These are phyloP conservation scores for Thalassiosira profunda DNA, from an alignment of 108 stramenopile genomes.

Conservation along the genomic window DNA sequence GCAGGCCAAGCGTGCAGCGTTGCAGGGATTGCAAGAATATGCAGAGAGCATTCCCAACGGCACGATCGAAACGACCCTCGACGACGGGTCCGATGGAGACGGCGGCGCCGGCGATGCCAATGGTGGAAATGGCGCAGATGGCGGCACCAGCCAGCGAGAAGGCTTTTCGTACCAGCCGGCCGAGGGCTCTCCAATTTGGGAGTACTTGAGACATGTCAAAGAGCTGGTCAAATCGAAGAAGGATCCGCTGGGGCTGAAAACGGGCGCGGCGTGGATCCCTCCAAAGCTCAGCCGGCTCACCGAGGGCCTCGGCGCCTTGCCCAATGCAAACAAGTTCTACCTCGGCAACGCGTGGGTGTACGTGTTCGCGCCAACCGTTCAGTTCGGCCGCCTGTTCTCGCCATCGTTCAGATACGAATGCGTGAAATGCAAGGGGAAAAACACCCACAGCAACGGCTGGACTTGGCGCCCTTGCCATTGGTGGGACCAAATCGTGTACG, in stretches of 20 bases:
- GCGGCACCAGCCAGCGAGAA: background rate
- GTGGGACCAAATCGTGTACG: background rate
- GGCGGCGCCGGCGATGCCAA: background rate
- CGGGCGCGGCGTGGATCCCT: background rate
- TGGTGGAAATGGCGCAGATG: background rate
- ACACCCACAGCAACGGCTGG: background rate
- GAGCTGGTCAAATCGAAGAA: background rate
- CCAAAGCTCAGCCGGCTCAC: background rate
- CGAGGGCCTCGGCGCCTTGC: background rate
- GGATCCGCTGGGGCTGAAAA: background rate
- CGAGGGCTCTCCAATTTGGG: background rate
- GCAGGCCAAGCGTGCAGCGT: too few species aligned
- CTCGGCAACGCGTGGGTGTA: background rate
- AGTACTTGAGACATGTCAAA: background rate
- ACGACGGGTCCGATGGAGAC: too few species aligned
- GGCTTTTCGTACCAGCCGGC: background rate
- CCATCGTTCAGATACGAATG: too few species aligned
- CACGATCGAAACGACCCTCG: too few species aligned
- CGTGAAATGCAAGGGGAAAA: background rate
- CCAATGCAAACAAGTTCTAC: background rate
- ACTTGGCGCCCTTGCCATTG: background rate
- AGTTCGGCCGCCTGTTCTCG: too few species aligned
- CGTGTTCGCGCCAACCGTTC: background rate
- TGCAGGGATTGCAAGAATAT: too few species aligned
- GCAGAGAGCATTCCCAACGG: too few species aligned